These are phyloP conservation scores for Zygoascus hellenicus DNA, from an alignment of 1,139 yeast species.

Conservation along the genomic window DNA sequence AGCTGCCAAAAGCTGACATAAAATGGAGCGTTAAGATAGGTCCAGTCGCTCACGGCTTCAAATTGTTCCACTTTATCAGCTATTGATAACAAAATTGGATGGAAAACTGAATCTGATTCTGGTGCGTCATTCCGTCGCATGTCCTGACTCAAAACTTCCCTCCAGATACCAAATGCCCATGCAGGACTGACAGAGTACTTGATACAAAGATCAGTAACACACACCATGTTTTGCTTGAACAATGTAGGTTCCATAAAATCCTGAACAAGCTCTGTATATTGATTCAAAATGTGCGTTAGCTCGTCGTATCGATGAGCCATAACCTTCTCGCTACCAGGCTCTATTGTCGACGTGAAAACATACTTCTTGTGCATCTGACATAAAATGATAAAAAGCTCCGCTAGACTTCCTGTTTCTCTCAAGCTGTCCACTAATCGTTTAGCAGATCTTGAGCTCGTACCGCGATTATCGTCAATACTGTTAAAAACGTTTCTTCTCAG, in stretches of 20 bases:
- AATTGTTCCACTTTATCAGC: conserved; percentile 20
- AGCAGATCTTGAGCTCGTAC: conserved; percentile 42
- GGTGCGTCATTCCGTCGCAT: conserved; percentile 25
- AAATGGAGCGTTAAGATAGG: conserved; percentile 40
- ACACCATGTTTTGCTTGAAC: conserved; percentile 39
- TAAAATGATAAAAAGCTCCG: conserved; percentile 62
- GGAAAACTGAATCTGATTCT: conserved; percentile 16
- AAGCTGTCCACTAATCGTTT: conserved; percentile 47
- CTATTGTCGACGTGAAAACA: conserved; percentile 29
- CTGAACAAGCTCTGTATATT: conserved; percentile 54
- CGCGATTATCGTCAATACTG: conserved; percentile 53
- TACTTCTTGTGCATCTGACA: conserved; percentile 41
- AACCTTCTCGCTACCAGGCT: conserved; percentile 58
- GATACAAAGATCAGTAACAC: conserved; percentile 44
- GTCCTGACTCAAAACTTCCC: conserved; percentile 42
- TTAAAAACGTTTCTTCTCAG: conserved; percentile 52
- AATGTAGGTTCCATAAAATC: conserved; percentile 41
- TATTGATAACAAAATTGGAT: conserved; percentile 25
- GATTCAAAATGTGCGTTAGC: conserved; percentile 55
- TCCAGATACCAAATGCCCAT: conserved; percentile 81
- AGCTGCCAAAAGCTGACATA: conserved; percentile 70
- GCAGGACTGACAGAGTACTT: conserved; percentile 51
- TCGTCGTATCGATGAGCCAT: conserved; percentile 71
- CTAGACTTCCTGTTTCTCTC: conserved; percentile 42
- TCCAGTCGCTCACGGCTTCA: conserved; percentile 35